Percentiles rank a stretch among this genome's conserved stretches.
phyloP scores from a whole-genome alignment of 1,284 basidiomycete genomes.

The Fomitopsis pinicola region DNA sequence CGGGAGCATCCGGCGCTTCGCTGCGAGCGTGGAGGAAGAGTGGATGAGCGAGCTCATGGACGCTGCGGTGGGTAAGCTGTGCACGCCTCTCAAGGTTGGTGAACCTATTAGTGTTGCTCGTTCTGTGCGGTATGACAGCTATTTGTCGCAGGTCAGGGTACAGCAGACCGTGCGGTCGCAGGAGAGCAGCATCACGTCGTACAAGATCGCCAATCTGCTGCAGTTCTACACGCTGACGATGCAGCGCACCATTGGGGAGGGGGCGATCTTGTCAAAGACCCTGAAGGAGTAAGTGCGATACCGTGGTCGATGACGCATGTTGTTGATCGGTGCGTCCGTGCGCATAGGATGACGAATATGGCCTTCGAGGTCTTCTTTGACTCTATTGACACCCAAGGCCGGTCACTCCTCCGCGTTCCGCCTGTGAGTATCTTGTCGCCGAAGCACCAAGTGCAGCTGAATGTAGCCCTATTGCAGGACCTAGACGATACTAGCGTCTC shows the following conservation, averaged over 20 bases:
- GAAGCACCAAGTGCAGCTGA: not conserved
- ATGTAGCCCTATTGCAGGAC: slow-evolving; percentile 40
- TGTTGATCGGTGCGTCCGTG: not conserved
- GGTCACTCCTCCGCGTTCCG: slow-evolving; percentile 65
- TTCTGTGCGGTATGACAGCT: not conserved
- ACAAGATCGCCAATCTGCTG: slow-evolving; percentile 90
- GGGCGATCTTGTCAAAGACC: slow-evolving; percentile 73
- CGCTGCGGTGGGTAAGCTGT: slow-evolving; percentile 78
- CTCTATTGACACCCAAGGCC: slow-evolving; percentile 78
- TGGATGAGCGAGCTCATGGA: slow-evolving; percentile 85
- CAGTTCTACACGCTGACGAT: slow-evolving; percentile 94
- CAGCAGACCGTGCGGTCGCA: slow-evolving; percentile 91
- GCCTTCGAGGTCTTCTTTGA: slow-evolving; percentile 85
- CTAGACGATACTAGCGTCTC: slow-evolving; percentile 73
- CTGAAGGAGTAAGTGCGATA: slow-evolving; percentile 68
- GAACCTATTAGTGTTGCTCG: not conserved
- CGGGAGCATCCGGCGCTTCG: slow-evolving; percentile 61
- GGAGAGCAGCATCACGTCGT: slow-evolving; percentile 88
- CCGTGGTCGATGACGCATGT: not conserved
- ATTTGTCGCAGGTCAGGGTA: slow-evolving; percentile 61
- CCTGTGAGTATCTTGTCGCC: slow-evolving; percentile 48
- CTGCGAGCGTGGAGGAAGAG: slow-evolving; percentile 64
- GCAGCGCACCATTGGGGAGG: slow-evolving; percentile 83
- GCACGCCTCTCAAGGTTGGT: slow-evolving; percentile 77
- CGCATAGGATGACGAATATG: slow-evolving; percentile 67